phyloP scores from a whole-genome alignment of 2,329 filamentous ascomycete genomes.

The Cladophialophora bantiana region DNA sequence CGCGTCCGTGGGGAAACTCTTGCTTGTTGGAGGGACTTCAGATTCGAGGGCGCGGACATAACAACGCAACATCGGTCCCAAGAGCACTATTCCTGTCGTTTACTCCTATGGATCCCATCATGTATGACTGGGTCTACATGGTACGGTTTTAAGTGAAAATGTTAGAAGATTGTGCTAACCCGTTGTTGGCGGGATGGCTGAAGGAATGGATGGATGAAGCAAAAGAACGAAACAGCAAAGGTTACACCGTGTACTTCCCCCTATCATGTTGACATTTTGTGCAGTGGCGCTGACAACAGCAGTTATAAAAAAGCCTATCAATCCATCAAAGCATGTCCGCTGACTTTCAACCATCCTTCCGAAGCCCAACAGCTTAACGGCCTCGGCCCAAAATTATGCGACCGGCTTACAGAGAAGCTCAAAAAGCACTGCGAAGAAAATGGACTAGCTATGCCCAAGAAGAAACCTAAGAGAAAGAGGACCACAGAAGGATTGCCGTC shows the following conservation, averaged over 20 bases:
- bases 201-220: constrained; percentile 78
- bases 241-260: constrained; percentile 59
- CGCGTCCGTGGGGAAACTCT: not conserved
- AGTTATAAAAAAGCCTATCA: constrained; percentile 79
- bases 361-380: constrained; percentile 76
- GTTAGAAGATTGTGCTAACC: constrained; percentile 66
- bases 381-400: constrained; percentile 74
- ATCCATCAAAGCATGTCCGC: constrained; percentile 76
- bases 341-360: constrained; percentile 73
- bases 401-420: constrained; percentile 68
- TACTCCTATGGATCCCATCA: not conserved
- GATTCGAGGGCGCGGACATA: not conserved
- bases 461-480: constrained; percentile 39
- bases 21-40: constrained; percentile 16
- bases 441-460: constrained; percentile 71
- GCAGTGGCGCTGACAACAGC: not conserved
- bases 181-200: constrained; percentile 74
- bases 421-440: constrained; percentile 68
- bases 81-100: not conserved
- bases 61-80: not conserved
- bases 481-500: constrained; percentile 46
- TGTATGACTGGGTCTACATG: not conserved
- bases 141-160: constrained; percentile 35
- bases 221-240: constrained; percentile 72
- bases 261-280: not conserved